These are phyloP conservation scores for Leptographium galeiforme DNA, from an alignment of 2,329 filamentous ascomycete genomes.

Conservation along the genomic window DNA sequence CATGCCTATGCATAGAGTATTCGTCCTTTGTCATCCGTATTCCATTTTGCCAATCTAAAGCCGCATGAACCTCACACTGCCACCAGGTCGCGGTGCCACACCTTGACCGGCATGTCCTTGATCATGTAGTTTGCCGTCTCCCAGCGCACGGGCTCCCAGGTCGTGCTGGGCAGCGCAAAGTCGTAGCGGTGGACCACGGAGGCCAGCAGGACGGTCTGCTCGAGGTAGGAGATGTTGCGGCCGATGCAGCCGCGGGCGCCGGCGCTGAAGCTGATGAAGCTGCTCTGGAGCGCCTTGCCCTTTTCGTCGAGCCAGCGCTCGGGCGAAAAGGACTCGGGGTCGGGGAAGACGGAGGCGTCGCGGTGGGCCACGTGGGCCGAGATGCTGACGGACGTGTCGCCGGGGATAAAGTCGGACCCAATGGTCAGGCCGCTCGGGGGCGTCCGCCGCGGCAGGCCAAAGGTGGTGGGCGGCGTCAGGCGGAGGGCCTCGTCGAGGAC, in stretches of 20 bases:
- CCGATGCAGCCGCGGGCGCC: constrained; percentile 27
- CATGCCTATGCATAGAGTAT: too few relatives aligned
- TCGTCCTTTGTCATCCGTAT: too few relatives aligned
- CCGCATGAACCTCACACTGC: too few relatives aligned
- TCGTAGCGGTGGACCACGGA: constrained; percentile 1
- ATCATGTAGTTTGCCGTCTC: background rate
- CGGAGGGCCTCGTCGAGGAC: constrained; percentile 34
- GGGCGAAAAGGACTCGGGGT: constrained; percentile 22
- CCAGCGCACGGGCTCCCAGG: background rate
- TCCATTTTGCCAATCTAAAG: too few relatives aligned
- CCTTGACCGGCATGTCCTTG: background rate
- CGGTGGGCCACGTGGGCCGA: constrained; percentile 23
- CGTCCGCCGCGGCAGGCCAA: constrained; percentile 1
- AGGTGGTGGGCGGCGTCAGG: constrained; percentile 22
- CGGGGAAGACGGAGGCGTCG: constrained; percentile 18
- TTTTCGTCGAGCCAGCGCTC: constrained; percentile 26
- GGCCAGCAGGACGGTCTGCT: constrained; percentile 14
- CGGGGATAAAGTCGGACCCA: constrained; percentile 15
- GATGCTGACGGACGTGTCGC: constrained; percentile 20
- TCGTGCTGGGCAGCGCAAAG: background rate
- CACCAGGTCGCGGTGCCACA: background rate
- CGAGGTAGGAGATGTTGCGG: constrained; percentile 27
- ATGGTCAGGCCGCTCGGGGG: background rate
- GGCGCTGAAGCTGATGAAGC: constrained; percentile 5
- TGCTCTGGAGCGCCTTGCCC: constrained; percentile 18